These are phyloP conservation scores for Conticribra weissflogii DNA, from an alignment of 108 stramenopile species.

Conservation along the genomic window DNA sequence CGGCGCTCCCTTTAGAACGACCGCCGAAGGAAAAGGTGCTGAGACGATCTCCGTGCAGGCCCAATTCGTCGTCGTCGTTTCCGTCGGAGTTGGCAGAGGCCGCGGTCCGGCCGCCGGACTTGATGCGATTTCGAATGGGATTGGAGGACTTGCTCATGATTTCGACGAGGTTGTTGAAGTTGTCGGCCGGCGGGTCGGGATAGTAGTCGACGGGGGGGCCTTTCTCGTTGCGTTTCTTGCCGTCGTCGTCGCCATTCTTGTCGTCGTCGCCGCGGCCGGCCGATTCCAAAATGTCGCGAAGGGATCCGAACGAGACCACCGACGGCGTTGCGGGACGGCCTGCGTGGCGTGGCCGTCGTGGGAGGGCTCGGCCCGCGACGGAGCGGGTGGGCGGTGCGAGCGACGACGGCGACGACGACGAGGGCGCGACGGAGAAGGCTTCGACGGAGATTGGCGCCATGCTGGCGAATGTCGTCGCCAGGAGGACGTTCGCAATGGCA, in stretches of 20 bases:
- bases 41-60: conserved; percentile 13
- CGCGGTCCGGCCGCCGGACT: neutral
- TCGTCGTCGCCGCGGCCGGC: neutral
- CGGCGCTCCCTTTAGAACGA: no score
- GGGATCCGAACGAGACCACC: conserved; percentile 10
- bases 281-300: conserved; percentile 24
- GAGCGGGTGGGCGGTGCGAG: neutral
- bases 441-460: no score
- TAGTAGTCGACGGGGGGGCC: neutral
- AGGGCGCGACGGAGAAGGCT: neutral
- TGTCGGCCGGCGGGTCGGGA: conserved; percentile 7
- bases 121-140: conserved; percentile 12
- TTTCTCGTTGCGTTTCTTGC: neutral
- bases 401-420: neutral
- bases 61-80: conserved; percentile 17
- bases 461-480: no score
- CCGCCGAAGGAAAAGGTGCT: neutral
- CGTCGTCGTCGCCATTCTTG: neutral
- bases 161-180: conserved; percentile 12
- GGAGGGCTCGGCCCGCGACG: neutral
- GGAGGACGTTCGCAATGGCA: neutral
- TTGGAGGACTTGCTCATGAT: conserved; percentile 6
- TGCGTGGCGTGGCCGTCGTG: neutral
- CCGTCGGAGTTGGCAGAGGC: neutral
- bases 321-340: no score